Evolutionary conservation across 2,329 filamentous ascomycete genomes (phyloP).

Genomic region (Sphaerulina musiva): DNA sequence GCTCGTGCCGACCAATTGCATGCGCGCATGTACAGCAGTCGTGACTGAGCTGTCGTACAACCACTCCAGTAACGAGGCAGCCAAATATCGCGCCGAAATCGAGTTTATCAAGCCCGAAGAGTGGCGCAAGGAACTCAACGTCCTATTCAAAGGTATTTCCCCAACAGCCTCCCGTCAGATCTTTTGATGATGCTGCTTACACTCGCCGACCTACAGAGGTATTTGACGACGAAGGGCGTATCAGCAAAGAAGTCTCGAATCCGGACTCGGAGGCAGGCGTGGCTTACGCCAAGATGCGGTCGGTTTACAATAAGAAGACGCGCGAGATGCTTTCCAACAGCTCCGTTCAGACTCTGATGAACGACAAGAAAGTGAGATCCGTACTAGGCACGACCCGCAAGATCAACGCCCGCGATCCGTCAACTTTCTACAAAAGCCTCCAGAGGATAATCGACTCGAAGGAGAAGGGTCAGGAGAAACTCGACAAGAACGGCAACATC

Average conservation of each 20-base stretch:
- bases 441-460: conserved; percentile 52
- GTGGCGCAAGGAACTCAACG: conserved; percentile 49
- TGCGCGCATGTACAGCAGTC: conserved; percentile 57
- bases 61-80: conserved; percentile 33
- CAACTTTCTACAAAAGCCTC: conserved; percentile 43
- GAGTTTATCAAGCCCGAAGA: conserved; percentile 51
- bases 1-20: conserved; percentile 51
- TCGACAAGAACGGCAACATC: conserved; percentile 30
- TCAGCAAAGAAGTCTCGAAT: conserved; percentile 36
- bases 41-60: conserved; percentile 58
- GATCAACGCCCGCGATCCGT: conserved; percentile 36
- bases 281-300: conserved; percentile 47
- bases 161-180: too few relatives aligned
- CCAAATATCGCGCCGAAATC: conserved; percentile 50
- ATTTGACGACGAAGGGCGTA: conserved; percentile 36
- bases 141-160: conserved; percentile 35
- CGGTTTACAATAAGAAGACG: conserved; percentile 42
- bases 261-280: conserved; percentile 45
- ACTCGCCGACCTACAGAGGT: conserved; percentile 36
- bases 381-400: conserved; percentile 45
- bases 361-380: conserved; percentile 34
- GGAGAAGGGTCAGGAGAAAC: conserved; percentile 39
- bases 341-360: conserved; percentile 40
- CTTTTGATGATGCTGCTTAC: too few relatives aligned
- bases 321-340: conserved; percentile 37